Percentiles rank a stretch among this genome's conserved stretches.
Conservation (phyloP, 208 protist species). For the Balamuthia mandrillaris region DNA sequence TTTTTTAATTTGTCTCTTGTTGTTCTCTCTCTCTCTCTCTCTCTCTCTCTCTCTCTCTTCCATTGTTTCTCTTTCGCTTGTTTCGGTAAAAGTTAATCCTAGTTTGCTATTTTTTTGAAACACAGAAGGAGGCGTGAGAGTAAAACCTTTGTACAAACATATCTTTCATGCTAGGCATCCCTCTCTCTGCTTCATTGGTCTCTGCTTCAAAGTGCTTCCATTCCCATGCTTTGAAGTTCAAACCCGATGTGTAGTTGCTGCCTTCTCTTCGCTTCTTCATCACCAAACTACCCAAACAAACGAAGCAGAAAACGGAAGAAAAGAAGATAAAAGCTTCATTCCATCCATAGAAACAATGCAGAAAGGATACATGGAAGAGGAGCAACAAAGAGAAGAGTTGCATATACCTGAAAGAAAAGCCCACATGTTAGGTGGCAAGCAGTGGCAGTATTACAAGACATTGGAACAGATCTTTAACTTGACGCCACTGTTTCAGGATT, state of each 20-base stretch:
- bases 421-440: background rate
- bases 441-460: background rate
- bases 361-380: background rate
- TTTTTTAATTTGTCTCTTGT: too few relatives aligned
- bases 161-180: slow-evolving; percentile 7
- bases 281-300: background rate
- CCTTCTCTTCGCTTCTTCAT: too few relatives aligned
- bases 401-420: too few relatives aligned
- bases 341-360: background rate
- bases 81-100: too few relatives aligned
- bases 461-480: background rate
- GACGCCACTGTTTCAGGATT: background rate
- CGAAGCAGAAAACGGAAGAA: background rate
- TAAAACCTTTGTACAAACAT: slow-evolving; percentile 6
- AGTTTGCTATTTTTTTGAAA: too few relatives aligned
- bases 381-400: background rate
- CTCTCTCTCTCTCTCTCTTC: background rate
- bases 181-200: slow-evolving; percentile 4
- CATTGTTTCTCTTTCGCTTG: background rate
- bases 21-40: background rate
- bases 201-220: slow-evolving; percentile 14
- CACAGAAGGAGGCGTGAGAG: background rate
- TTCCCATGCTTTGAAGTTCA: slow-evolving; percentile 11
- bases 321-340: background rate
- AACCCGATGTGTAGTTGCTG: background rate